Evolutionary conservation across 495 filamentous ascomycete genomes (phyloP).

Genomic region (Neurospora cerealis): DNA sequence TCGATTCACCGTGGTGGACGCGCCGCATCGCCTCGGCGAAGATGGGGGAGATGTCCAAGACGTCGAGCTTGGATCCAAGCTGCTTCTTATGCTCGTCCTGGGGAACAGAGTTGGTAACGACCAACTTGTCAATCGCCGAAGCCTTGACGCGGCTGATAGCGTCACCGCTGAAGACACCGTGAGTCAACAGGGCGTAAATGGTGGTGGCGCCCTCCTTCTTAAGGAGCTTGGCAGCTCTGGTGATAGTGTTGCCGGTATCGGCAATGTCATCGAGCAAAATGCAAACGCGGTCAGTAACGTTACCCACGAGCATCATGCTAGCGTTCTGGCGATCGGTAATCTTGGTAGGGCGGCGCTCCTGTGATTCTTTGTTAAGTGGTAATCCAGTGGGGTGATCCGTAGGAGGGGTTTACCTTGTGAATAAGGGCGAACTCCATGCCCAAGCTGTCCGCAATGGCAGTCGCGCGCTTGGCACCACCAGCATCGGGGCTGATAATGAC

Average conservation of each 20-base stretch:
- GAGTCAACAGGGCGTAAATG: constrained; percentile 87
- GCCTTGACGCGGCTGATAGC: constrained; percentile 93
- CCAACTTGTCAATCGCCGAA: constrained; percentile 77
- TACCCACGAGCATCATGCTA: constrained; percentile 96
- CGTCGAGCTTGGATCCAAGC: constrained; percentile 74
- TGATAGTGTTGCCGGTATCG: constrained; percentile 95
- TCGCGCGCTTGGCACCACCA: constrained; percentile 96
- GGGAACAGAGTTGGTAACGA: constrained; percentile 91
- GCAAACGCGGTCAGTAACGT: constrained; percentile 70
- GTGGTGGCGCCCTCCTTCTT: constrained; percentile 85
- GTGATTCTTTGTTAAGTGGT: constrained; percentile 10
- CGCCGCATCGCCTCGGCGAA: constrained; percentile 96
- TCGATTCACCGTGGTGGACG: constrained; percentile 95
- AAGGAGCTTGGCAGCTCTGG: constrained; percentile 86
- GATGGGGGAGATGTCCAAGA: constrained; percentile 77
- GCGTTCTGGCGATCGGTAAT: constrained; percentile 92
- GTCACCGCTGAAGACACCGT: constrained; percentile 89
- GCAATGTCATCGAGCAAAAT: constrained; percentile 92
- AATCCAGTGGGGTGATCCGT: constrained; percentile 1
- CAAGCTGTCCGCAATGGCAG: constrained; percentile 87
- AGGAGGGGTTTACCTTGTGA: constrained; percentile 68
- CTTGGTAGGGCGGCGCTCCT: constrained; percentile 95
- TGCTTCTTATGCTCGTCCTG: constrained; percentile 61
- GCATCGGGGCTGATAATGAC: constrained; percentile 96
- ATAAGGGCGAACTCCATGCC: constrained; percentile 93